Conservation (phyloP, 768 basidiomycete genomes). For the Mycena filopes region DNA sequence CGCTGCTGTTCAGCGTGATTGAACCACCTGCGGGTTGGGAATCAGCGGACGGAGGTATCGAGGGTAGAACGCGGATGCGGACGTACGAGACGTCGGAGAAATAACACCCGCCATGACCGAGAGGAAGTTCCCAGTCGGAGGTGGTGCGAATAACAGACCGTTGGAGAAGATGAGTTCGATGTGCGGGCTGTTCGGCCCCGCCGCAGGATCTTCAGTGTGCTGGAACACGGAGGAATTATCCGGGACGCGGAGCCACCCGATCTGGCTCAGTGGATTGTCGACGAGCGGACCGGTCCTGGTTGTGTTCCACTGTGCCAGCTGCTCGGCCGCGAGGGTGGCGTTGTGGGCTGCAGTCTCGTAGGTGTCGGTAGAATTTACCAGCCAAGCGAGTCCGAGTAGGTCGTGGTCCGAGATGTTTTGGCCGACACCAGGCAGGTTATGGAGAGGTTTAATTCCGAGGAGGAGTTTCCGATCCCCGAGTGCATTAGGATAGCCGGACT, state of each 20-base stretch:
- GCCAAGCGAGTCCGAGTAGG: too few relatives aligned
- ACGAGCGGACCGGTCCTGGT: neutral
- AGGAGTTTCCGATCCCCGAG: too few relatives aligned
- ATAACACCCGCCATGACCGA: neutral
- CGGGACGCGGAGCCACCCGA: neutral
- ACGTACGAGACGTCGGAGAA: neutral
- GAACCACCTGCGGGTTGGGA: neutral
- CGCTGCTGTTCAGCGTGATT: neutral
- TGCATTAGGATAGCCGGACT: too few relatives aligned
- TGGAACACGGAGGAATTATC: neutral
- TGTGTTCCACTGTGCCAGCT: too few relatives aligned
- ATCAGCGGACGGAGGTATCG: neutral
- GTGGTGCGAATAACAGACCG: neutral
- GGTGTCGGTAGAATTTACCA: too few relatives aligned
- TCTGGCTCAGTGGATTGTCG: neutral
- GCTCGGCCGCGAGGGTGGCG: too few relatives aligned
- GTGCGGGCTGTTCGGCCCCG: neutral
- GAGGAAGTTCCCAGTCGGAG: neutral
- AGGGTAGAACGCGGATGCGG: neutral
- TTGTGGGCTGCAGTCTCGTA: too few relatives aligned
- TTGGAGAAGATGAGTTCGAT: neutral
- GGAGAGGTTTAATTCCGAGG: too few relatives aligned
- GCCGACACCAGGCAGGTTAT: too few relatives aligned
- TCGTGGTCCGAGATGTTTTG: too few relatives aligned
- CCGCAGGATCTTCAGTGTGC: neutral